A percentile compares a stretch with the other conserved stretches of the same genome.
Evolutionary conservation across 2,329 filamentous ascomycete genomes (phyloP).

Genomic region (Xylaria sp.): DNA sequence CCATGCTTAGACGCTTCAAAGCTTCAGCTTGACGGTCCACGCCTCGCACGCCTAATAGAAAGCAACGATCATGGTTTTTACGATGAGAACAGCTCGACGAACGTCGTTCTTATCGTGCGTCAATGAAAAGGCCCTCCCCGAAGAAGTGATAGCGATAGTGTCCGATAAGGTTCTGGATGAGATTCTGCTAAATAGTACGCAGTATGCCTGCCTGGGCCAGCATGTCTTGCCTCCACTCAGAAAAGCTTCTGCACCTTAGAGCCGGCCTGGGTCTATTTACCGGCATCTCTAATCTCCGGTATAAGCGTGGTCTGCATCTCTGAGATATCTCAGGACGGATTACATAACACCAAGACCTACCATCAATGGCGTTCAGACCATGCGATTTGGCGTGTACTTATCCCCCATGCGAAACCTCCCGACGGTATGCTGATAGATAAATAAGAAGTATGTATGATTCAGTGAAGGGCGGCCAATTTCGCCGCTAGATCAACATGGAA

Average conservation of each 20-base stretch:
- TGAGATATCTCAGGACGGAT: not conserved
- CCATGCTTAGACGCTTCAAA: slow-evolving; percentile 1
- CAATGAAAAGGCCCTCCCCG: not conserved
- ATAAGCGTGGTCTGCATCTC: not conserved
- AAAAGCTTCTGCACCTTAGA: not conserved
- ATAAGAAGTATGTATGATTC: not conserved
- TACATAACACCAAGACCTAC: not conserved
- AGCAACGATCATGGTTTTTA: not conserved
- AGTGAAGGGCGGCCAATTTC: not conserved
- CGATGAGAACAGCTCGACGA: not conserved
- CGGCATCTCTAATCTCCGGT: not conserved
- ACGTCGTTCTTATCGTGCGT: not conserved
- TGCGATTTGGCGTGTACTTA: not conserved
- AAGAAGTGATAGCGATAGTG: not conserved
- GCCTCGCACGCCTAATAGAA: not conserved
- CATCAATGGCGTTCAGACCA: not conserved
- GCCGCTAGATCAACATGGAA: not conserved
- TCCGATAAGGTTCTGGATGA: not conserved
- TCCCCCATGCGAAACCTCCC: not conserved
- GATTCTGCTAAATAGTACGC: no score
- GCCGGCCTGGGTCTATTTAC: not conserved
- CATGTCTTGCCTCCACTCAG: not conserved
- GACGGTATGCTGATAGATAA: not conserved
- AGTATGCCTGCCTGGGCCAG: no score
- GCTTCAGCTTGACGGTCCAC: not conserved